These are phyloP conservation scores for Crithidia fasciculata DNA, from an alignment of 208 protist species.

Conservation along the genomic window DNA sequence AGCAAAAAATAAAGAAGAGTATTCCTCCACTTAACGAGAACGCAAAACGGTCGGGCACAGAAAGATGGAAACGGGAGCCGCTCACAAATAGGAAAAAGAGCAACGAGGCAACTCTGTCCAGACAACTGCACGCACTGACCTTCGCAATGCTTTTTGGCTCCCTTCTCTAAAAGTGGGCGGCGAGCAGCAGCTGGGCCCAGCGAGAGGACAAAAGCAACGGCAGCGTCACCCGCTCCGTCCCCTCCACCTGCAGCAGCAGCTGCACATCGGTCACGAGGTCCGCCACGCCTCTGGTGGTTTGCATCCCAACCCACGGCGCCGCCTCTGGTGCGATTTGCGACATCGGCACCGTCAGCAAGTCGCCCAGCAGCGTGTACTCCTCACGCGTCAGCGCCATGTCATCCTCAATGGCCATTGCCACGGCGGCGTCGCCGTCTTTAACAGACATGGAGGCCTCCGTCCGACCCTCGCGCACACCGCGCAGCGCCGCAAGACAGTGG, in stretches of 20 bases:
- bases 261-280: slow-evolving; percentile 38
- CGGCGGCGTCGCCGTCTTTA: background rate
- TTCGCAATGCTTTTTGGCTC: background rate
- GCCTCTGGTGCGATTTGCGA: background rate
- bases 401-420: slow-evolving; percentile 25
- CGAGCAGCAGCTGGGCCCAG: slow-evolving; percentile 60
- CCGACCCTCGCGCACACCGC: slow-evolving; percentile 9
- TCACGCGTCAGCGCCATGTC: slow-evolving; percentile 27
- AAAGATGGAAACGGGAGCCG: too few relatives aligned
- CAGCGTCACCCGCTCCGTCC: slow-evolving; percentile 48
- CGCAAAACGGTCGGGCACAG: too few relatives aligned
- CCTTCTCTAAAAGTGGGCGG: slow-evolving; percentile 33
- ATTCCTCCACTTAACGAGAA: too few relatives aligned
- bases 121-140: background rate
- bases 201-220: slow-evolving; percentile 72
- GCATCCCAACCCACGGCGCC: background rate
- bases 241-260: slow-evolving; percentile 68
- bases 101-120: background rate
- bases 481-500: slow-evolving; percentile 29
- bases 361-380: slow-evolving; percentile 18
- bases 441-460: background rate
- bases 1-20: background rate
- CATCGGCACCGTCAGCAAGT: slow-evolving; percentile 7
- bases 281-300: background rate
- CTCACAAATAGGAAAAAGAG: too few relatives aligned